phyloP scores from a whole-genome alignment of 352 stramenopile species.

The Bremia lactucae region DNA sequence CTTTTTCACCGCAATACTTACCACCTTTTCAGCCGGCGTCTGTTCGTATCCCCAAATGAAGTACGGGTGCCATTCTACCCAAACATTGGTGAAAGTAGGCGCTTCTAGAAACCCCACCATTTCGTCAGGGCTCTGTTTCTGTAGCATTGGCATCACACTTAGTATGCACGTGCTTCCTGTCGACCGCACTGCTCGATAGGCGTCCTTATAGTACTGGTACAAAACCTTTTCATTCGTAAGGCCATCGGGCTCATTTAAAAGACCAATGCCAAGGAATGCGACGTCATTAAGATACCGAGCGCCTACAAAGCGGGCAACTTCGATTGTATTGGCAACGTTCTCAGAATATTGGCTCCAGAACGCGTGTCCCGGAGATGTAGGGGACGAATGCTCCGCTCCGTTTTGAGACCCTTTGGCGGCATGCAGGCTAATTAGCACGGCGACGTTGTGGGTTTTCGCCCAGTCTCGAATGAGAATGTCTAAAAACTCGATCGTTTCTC shows the following conservation, averaged over 20 bases:
- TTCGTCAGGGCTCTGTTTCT: constrained; percentile 41
- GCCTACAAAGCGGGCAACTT: constrained; percentile 43
- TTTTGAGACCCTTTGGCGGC: constrained; percentile 48
- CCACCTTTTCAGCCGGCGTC: constrained; percentile 32
- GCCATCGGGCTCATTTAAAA: constrained; percentile 59
- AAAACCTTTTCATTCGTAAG: constrained; percentile 35
- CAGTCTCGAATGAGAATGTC: constrained; percentile 37
- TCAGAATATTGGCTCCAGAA: constrained; percentile 47
- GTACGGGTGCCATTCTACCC: constrained; percentile 77
- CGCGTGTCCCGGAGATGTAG: constrained; percentile 27
- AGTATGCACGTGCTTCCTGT: constrained; percentile 58
- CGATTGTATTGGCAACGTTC: constrained; percentile 49
- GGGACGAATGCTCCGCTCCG: constrained; percentile 28
- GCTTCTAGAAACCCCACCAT: constrained; percentile 48
- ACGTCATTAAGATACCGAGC: constrained; percentile 48
- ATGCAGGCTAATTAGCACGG: constrained; percentile 41
- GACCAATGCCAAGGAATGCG: constrained; percentile 58
- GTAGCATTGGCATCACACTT: constrained; percentile 45
- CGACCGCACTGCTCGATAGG: constrained; percentile 45
- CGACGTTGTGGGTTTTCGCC: constrained; percentile 40
- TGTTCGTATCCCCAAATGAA: constrained; percentile 74
- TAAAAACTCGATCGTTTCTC: constrained; percentile 29
- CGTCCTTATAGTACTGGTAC: constrained; percentile 67
- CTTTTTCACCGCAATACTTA: constrained; percentile 25
- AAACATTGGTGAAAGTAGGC: constrained; percentile 55